Evolutionary conservation across 2,329 filamentous ascomycete genomes (phyloP), one percentile per base, ranked within the genome.

Genomic region (Pseudogymnoascus sp.): DNA sequence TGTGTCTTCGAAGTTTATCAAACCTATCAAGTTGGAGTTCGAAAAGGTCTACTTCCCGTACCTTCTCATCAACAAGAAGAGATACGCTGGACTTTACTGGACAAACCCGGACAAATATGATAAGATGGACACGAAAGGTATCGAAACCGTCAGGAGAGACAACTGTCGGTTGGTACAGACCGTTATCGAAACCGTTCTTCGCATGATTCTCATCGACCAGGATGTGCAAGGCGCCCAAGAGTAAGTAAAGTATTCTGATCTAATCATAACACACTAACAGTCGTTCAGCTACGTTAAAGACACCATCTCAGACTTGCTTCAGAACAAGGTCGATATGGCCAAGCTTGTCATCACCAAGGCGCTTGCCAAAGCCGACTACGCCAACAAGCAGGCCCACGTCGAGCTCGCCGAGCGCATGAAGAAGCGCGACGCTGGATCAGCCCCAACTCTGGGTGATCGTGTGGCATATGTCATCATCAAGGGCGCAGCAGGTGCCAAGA

Each of bases 81-180:
- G 94, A 65, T 99, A 99, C 70, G 94, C 94, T 7, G 94, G 94
- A n/a, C 76, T 99, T 33, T 97, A 91, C 77, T 99, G 92, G 92
- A 99, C 94, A 4, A 94, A 89, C 66, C 85, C 93, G 0, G 84
- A 93, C 41, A 97, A 96, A 75, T 94, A 89, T 74, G 95, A 99
- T 82, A 99, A 97, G 80, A 99, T 99, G 95, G 94, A 99, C 75
- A 97, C 91, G 63, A 99, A 99, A 74, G 94, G 94, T 80, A 97
- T 99, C 67, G 94, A 99, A 76, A 99, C 94, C 3, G 95, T 99
- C 53, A 88, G 94, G 67, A 83, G 94, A 81, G 94, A 99, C 74
- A 99, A 99, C 72, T 99, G 94, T 72, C 81, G 94, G 59, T 78
- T 99, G 63, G 94, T 97, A 14, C 93, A 97, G 75, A 97, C 89